phyloP scores from a whole-genome alignment of 805 yeast species.

The Nakazawaea populi region DNA sequence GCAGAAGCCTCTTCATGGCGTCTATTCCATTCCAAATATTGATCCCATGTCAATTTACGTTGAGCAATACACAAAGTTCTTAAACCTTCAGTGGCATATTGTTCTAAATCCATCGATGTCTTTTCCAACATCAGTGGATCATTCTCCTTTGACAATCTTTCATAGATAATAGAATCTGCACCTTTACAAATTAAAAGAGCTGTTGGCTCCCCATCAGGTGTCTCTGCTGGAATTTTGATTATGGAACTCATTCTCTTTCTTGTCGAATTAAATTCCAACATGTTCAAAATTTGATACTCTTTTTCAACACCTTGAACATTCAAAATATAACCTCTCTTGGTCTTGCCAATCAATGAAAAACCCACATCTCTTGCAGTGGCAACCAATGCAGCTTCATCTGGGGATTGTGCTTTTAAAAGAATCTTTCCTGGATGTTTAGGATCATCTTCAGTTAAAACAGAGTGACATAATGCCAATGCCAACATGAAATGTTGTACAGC shows the following conservation, averaged over 20 bases:
- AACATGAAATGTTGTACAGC: slow-evolving; percentile 72
- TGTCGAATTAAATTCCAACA: slow-evolving; percentile 75
- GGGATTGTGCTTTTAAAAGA: slow-evolving; percentile 71
- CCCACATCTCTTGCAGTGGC: slow-evolving; percentile 79
- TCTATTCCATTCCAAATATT: slow-evolving; percentile 48
- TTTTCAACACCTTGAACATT: slow-evolving; percentile 65
- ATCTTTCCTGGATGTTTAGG: slow-evolving; percentile 51
- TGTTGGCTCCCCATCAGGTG: slow-evolving; percentile 42
- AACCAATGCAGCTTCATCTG: slow-evolving; percentile 84
- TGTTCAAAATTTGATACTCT: slow-evolving; percentile 67
- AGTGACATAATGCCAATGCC: slow-evolving; percentile 71
- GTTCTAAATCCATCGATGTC: slow-evolving; percentile 61
- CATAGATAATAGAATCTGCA: slow-evolving; percentile 76
- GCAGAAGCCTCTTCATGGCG: slow-evolving; percentile 53
- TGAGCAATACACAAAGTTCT: slow-evolving; percentile 71
- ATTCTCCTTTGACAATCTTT: slow-evolving; percentile 47
- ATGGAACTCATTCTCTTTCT: slow-evolving; percentile 87
- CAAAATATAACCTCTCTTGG: slow-evolving; percentile 61
- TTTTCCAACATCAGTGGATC: slow-evolving; percentile 38
- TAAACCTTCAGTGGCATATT: slow-evolving; percentile 71
- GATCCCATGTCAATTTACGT: slow-evolving; percentile 36
- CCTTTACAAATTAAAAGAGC: slow-evolving; percentile 76
- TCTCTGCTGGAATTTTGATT: slow-evolving; percentile 53
- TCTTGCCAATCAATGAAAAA: slow-evolving; percentile 56
- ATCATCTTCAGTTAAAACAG: slow-evolving; percentile 66